These are phyloP conservation scores for Carex sylvatica DNA, from an alignment of 202 grass and related monocot genomes.

Conservation along the genomic window DNA sequence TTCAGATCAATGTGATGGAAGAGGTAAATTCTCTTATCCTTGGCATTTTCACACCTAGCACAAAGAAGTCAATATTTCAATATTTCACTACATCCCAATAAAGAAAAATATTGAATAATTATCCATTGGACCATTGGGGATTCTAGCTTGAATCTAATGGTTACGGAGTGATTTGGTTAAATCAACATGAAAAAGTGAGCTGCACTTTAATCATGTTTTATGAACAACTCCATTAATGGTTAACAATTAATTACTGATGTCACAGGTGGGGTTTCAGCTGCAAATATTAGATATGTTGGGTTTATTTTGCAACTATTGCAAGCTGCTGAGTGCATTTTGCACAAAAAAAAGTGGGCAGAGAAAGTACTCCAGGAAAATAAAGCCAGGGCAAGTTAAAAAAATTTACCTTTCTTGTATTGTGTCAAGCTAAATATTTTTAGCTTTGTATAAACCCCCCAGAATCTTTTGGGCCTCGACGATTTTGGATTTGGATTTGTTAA, in stretches of 20 bases:
- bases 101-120: background rate
- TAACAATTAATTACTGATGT: background rate
- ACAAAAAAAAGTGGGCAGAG: background rate
- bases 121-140: background rate
- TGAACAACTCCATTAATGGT: background rate
- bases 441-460: conserved; percentile 97
- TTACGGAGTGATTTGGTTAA: background rate
- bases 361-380: background rate
- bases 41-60: background rate
- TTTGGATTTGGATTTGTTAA: conserved; percentile 80
- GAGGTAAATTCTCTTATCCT: background rate
- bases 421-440: conserved; percentile 95
- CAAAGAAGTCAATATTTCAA: background rate
- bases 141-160: background rate
- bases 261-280: background rate
- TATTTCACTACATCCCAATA: background rate
- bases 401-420: conserved; percentile 64
- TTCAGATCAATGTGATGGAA: background rate
- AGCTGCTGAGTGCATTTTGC: background rate
- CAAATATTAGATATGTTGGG: background rate
- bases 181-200: background rate
- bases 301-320: background rate
- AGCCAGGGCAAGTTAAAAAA: background rate
- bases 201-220: background rate
- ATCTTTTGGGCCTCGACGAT: conserved; percentile 63